Percentiles rank a stretch among this genome's conserved stretches.
These are phyloP conservation scores for Cenchrus purpureus DNA, from an alignment of 176 grass and related monocot genomes.

Conservation along the genomic window DNA sequence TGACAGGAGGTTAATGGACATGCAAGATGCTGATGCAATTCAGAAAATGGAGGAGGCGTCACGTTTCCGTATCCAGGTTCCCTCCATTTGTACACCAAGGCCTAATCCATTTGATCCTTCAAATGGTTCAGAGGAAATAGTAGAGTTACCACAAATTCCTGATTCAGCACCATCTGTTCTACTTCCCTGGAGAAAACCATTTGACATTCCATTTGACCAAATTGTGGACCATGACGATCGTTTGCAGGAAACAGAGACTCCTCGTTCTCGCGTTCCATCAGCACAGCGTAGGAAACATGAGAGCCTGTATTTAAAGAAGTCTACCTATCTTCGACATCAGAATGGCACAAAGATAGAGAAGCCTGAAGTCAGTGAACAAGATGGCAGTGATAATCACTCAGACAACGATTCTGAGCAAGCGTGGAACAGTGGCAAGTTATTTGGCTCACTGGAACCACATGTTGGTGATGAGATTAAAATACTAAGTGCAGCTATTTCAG, in stretches of 20 bases:
- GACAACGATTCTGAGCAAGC: conserved; percentile 2
- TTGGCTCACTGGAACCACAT: conserved; percentile 50
- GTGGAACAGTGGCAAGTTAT: conserved; percentile 41
- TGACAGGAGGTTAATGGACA: conserved; percentile 61
- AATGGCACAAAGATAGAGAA: not conserved
- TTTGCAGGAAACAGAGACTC: conserved; percentile 50
- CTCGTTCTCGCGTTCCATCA: conserved; percentile 27
- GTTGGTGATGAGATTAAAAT: conserved; percentile 55
- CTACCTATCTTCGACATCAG: not conserved
- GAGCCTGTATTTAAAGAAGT: conserved; percentile 3
- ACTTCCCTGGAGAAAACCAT: conserved; percentile 42
- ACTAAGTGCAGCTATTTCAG: conserved; percentile 41
- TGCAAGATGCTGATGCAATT: conserved; percentile 51
- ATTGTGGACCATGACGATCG: conserved; percentile 9
- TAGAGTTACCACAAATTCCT: conserved; percentile 57
- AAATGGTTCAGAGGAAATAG: conserved; percentile 47
- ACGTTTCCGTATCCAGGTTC: conserved; percentile 54
- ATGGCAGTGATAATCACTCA: not conserved
- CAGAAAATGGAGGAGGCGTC: conserved; percentile 50
- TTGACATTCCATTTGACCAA: conserved; percentile 52
- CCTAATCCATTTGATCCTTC: conserved; percentile 39
- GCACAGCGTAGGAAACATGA: conserved; percentile 31
- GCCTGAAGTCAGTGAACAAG: conserved; percentile 25
- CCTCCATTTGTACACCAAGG: conserved; percentile 56
- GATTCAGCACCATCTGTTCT: conserved; percentile 64